Percentiles rank a stretch among this genome's conserved stretches.
These are phyloP conservation scores for Streptanthus diversifolius DNA, from an alignment of 345 rosid genomes.

Conservation along the genomic window DNA sequence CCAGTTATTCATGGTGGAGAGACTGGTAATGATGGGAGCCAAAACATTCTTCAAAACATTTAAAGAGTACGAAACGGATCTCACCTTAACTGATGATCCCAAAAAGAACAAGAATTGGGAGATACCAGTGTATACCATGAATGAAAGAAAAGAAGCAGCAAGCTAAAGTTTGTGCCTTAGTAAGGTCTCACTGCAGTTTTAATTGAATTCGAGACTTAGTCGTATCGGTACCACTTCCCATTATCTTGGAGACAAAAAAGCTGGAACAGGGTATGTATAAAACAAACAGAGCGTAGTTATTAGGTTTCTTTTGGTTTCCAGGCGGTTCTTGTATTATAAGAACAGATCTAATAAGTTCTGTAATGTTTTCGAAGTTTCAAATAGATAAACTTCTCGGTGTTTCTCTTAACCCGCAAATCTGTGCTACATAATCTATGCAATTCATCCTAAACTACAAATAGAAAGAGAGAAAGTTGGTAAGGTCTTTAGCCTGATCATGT, in stretches of 20 bases:
- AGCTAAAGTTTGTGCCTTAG: conserved; percentile 31
- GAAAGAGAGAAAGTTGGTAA: not conserved
- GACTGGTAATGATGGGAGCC: conserved; percentile 88
- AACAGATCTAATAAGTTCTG: conserved; percentile 10
- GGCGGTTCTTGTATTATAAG: conserved; percentile 1
- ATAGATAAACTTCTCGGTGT: not conserved
- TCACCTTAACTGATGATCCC: conserved; percentile 83
- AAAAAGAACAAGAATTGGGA: conserved; percentile 95
- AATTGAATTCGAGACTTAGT: not conserved
- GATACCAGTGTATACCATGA: conserved; percentile 70
- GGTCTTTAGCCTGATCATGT: not conserved
- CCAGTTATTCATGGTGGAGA: conserved; percentile 87
- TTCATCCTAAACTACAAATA: conserved; percentile 4
- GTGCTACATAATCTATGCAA: conserved; percentile 26
- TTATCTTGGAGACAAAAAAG: not conserved
- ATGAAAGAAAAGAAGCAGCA: conserved; percentile 35
- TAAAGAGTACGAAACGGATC: conserved; percentile 62
- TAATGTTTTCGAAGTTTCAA: not conserved
- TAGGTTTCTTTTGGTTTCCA: not conserved
- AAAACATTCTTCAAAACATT: conserved; percentile 77
- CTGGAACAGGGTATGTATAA: not conserved
- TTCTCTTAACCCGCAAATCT: conserved; percentile 2
- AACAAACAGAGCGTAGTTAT: not conserved
- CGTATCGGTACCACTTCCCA: not conserved
- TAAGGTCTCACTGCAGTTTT: not conserved